Conservation (phyloP, 1,139 yeast species). For the Saccharomyces hybrid region DNA sequence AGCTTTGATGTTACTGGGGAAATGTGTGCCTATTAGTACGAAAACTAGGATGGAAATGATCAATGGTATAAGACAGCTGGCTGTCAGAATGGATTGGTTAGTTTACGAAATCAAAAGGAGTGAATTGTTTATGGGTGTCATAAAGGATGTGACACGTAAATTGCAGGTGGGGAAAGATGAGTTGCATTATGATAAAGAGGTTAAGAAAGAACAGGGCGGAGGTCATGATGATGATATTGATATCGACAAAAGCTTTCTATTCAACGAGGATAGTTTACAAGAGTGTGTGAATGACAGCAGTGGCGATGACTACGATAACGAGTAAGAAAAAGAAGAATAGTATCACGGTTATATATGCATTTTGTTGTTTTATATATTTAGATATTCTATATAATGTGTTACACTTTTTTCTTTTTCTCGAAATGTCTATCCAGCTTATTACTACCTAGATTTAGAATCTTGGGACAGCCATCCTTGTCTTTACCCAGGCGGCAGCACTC, state of each 20-base stretch:
- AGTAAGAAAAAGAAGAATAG: not conserved
- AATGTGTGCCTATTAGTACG: slow-evolving; percentile 47
- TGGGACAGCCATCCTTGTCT: slow-evolving; percentile 91
- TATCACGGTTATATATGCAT: not conserved
- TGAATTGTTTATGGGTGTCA: slow-evolving; percentile 36
- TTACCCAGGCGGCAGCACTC: slow-evolving; percentile 79
- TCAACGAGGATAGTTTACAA: slow-evolving; percentile 1
- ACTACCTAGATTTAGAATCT: slow-evolving; percentile 72
- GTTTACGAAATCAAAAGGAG: slow-evolving; percentile 45
- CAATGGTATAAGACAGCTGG: slow-evolving; percentile 39
- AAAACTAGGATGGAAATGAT: slow-evolving; percentile 44
- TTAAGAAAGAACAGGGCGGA: slow-evolving; percentile 2
- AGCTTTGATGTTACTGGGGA: slow-evolving; percentile 36
- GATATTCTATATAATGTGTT: slow-evolving; percentile 4
- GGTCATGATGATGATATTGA: not conserved
- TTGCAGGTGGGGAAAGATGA: not conserved
- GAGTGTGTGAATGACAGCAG: not conserved
- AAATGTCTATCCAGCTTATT: slow-evolving; percentile 61
- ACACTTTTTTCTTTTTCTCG: slow-evolving; percentile 37
- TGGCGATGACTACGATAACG: not conserved
- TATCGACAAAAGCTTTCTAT: slow-evolving; percentile 2
- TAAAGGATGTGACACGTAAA: slow-evolving; percentile 25
- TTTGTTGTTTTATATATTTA: not conserved
- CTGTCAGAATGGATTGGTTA: slow-evolving; percentile 48
- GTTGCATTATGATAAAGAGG: not conserved